Evolutionary conservation across 2,329 filamentous ascomycete genomes (phyloP), one percentile per base, ranked within the genome.

Genomic region (Epichloe sylvatica): DNA sequence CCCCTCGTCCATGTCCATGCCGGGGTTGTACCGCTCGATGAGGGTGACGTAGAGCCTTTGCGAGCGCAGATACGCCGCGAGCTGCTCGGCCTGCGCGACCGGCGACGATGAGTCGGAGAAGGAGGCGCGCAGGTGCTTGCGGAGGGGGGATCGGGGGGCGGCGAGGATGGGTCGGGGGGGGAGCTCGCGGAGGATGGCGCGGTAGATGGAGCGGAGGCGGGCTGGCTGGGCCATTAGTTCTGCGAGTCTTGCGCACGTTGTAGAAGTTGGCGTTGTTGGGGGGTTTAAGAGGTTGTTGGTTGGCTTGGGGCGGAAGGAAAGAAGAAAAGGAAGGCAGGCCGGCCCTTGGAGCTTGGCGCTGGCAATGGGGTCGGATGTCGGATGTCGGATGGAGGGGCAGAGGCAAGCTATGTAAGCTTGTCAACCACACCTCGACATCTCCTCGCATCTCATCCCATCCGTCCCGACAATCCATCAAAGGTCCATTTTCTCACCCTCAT

Each of bases 21-120:
- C 89, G 0, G 89, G 89, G 66, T 97, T 97, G 69, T 98, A 97
- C 58, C 90, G 77, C 68, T 96, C 90, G 37, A 97, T 66, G 41
- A 97, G 70, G 15, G 80, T 83, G 25, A 80, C 77, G 65, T 97
- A 96, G 63, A 79, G 78, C 47, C 90, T 75, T 71, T 98, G 92
- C n/a, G 90, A 83, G 58, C 80, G 79, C 19, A 92, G 75, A 64
- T 95, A 97, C 51, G 80, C 76, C 25, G 89, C 68, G 56, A 88
- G 80, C 66, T 97, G 88, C 55, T 87, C 80, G n/a, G 80, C 83
- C 33, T 53, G 45, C 56, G 61, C 63, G 23, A 25, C 23, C 62
- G 48, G 7, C 30, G 41, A 9, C 6, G 23, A 2, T 57, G 34
- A 49, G 61, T 56, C 33, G 56, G 56, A 46, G 46, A 65, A 63